Percentiles rank a stretch among this genome's conserved stretches.
Evolutionary conservation across 2,329 filamentous ascomycete species (phyloP).

Genomic region (Pestalotiopsis sp.): DNA sequence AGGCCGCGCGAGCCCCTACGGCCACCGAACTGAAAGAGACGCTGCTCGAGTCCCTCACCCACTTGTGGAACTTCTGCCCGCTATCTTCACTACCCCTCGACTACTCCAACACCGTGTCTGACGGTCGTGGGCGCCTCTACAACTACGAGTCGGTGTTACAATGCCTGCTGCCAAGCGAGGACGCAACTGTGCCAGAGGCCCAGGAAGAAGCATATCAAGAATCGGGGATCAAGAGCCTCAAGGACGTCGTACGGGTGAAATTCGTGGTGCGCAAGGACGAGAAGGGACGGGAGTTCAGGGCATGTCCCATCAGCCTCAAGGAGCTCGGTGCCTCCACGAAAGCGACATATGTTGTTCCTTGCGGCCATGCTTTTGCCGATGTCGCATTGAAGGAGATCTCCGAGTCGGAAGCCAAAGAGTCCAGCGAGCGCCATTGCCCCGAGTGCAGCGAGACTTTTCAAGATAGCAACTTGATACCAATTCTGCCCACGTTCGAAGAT

Average conservation of each 20-base stretch:
- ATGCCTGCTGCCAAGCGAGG: constrained; percentile 55
- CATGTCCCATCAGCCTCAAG: constrained; percentile 87
- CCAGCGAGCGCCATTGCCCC: constrained; percentile 51
- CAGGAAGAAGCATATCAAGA: constrained; percentile 40
- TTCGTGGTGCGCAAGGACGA: constrained; percentile 56
- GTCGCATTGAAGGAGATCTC: constrained; percentile 79
- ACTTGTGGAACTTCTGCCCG: constrained; percentile 85
- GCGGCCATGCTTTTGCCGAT: constrained; percentile 91
- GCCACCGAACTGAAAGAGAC: constrained; percentile 87
- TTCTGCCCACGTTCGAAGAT: constrained; percentile 69
- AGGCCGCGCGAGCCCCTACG: constrained; percentile 80
- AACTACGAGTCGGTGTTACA: constrained; percentile 88
- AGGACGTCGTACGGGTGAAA: constrained; percentile 84
- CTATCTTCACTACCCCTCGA: constrained; percentile 77
- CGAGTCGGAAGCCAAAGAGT: constrained; percentile 14
- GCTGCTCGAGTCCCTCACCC: constrained; percentile 78
- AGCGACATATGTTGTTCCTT: constrained; percentile 88
- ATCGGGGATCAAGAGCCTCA: constrained; percentile 72
- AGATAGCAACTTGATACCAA: constrained; percentile 75
- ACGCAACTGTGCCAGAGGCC: constrained; percentile 48
- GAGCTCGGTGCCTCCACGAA: constrained; percentile 77
- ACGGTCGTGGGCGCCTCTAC: constrained; percentile 81
- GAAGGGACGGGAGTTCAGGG: constrained; percentile 56
- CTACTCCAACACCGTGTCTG: constrained; percentile 74
- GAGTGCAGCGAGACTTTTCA: constrained; percentile 78